Percentiles rank a stretch among this genome's conserved stretches.
Conservation (phyloP, 768 basidiomycete species). For the Kwoniella europaea region DNA sequence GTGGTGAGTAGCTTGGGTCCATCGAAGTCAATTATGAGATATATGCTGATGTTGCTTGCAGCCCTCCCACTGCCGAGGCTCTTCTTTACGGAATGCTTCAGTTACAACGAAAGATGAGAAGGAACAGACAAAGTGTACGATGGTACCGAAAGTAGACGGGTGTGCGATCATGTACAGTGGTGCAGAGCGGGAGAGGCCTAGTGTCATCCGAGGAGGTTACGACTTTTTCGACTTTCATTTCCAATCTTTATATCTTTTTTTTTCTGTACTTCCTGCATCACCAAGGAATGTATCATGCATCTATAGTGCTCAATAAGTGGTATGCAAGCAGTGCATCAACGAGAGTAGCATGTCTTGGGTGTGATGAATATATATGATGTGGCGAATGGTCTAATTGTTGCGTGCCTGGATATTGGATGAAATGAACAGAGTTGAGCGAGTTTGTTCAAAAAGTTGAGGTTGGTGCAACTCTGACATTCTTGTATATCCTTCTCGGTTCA, state of each 20-base stretch:
- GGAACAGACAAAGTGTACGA: conserved; percentile 79
- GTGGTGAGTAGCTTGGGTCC: conserved; percentile 64
- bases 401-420: neutral
- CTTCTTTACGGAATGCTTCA: conserved; percentile 88
- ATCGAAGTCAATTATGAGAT: conserved; percentile 1
- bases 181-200: no score
- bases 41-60: conserved; percentile 6
- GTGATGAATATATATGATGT: conserved; percentile 3
- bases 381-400: neutral
- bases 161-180: neutral
- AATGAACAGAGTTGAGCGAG: neutral
- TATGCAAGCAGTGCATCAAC: no score
- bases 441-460: neutral
- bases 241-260: neutral
- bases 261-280: conserved; percentile 2
- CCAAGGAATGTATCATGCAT: conserved; percentile 7
- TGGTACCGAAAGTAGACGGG: conserved; percentile 67
- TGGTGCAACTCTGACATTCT: neutral
- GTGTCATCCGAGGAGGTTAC: neutral
- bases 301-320: neutral
- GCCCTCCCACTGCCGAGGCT: conserved; percentile 76
- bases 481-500: neutral
- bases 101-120: conserved; percentile 93
- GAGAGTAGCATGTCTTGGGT: no score
- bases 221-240: neutral